These are phyloP conservation scores for Carex littledalei DNA, from an alignment of 176 grass and related monocot species.

Conservation along the genomic window DNA sequence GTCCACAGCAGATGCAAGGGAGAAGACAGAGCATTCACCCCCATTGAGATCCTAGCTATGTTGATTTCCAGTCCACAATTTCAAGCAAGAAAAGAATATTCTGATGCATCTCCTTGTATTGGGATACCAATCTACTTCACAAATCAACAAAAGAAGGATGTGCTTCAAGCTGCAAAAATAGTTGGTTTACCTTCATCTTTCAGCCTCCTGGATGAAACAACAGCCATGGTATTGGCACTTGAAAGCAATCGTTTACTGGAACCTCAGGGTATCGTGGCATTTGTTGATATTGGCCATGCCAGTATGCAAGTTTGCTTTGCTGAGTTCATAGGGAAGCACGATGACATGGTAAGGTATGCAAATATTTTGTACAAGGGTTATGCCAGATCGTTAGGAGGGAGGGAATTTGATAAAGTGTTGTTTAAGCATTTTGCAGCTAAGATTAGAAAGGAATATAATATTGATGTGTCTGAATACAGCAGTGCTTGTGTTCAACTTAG, in stretches of 20 bases:
- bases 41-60: neutral
- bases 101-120: neutral
- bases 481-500: conserved; percentile 22
- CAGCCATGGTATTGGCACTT: neutral
- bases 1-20: neutral
- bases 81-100: too few species aligned
- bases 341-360: too few species aligned
- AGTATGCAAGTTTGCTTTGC: conserved; percentile 37
- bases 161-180: neutral
- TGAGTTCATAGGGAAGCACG: neutral
- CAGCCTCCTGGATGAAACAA: neutral
- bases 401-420: conserved; percentile 54
- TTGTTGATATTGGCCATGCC: neutral
- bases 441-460: conserved; percentile 60
- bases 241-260: too few species aligned
- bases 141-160: neutral
- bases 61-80: neutral
- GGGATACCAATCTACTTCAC: conserved; percentile 6
- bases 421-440: conserved; percentile 35
- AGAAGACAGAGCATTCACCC: conserved; percentile 6
- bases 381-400: conserved; percentile 62
- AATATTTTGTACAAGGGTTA: conserved; percentile 49
- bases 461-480: conserved; percentile 68
- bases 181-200: neutral
- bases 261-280: neutral